Evolutionary conservation across 2,329 filamentous ascomycete genomes (phyloP), one percentile per base, ranked within the genome.

Genomic region (Aschersonia sp.): DNA sequence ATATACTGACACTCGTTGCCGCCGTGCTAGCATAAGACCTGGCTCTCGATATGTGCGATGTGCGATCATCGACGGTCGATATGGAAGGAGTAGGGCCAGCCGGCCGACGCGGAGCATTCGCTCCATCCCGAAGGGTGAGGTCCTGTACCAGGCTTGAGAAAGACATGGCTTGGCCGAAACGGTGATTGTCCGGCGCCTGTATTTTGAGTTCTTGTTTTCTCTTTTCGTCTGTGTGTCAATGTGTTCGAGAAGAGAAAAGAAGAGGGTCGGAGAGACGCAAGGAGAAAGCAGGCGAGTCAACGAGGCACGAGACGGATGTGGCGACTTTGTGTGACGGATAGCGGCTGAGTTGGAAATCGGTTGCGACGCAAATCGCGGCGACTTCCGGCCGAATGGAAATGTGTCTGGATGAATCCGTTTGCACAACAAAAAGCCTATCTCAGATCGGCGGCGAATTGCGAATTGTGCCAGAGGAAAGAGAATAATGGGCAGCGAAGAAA

Each of bases 111-210:
- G 44, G n/a, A 51, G 60, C 63, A 52, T 62, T 67, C 54, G 67
- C 65, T 54, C 65, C 59, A 58, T 81, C 78, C 56, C 77, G 77
- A 52, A 81, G 71, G 31, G 74, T 73, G 52, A 83, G 65, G 54
- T 83, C 78, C 54, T 82, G 78, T 30, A 83, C 77, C 47, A 83
- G 76, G 58, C 74, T 80, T 41, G 79, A 83, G 67, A 83, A 82
- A 38, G 79, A 83, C 79, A 83, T 82, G 9, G 53, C 32, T n/a
- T 45, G 10, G n/a, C 2, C 32, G 43, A 45, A 29, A 5, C n/a
- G 4, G 9, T n/a, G 40, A 12, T 9, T 38, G 7, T 12, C 35
- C 7, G 7, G 12, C 12, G 7, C 7, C 35, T 38, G 7, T 9
- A 38, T 38, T 12, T 38, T 12, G 35, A 20, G 40, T 20, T 3